Conservation (phyloP, 176 grass and related monocot genomes). For the Phragmites australis region DNA sequence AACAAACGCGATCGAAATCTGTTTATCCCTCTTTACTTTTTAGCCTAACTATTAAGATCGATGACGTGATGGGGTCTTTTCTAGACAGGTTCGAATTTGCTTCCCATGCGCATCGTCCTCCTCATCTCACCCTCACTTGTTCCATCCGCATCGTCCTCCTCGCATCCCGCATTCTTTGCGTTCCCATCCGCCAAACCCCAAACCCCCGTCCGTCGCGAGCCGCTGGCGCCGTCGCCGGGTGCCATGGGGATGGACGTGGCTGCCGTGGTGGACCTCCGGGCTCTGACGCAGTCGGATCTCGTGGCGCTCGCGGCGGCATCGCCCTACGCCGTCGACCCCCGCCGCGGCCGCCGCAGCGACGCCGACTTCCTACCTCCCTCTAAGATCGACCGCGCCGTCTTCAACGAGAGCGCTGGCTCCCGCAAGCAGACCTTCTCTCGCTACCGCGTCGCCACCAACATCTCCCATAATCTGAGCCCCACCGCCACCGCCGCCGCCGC, state of each 20-base stretch:
- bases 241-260: constrained; percentile 68
- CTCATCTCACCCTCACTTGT: background rate
- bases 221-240: constrained; percentile 21
- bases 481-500: background rate
- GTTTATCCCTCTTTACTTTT: too few species aligned
- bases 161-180: background rate
- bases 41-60: too few species aligned
- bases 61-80: too few species aligned
- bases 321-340: constrained; percentile 56
- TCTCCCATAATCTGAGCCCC: constrained; percentile 31
- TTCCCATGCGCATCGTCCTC: too few species aligned
- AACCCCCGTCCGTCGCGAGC: constrained; percentile 31
- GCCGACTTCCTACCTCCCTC: constrained; percentile 55
- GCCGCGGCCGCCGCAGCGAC: constrained; percentile 46
- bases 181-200: constrained; percentile 34
- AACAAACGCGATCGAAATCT: too few species aligned
- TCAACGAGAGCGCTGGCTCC: constrained; percentile 96
- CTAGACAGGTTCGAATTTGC: too few species aligned
- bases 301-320: constrained; percentile 50
- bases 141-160: constrained; percentile 19
- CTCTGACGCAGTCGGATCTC: constrained; percentile 69
- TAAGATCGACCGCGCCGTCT: constrained; percentile 82
- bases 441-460: constrained; percentile 58
- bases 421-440: constrained; percentile 91
- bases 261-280: constrained; percentile 61